Percentiles rank a stretch among this genome's conserved stretches.
phyloP scores from a whole-genome alignment of 2,329 filamentous ascomycete genomes.

The Alternaria solani region DNA sequence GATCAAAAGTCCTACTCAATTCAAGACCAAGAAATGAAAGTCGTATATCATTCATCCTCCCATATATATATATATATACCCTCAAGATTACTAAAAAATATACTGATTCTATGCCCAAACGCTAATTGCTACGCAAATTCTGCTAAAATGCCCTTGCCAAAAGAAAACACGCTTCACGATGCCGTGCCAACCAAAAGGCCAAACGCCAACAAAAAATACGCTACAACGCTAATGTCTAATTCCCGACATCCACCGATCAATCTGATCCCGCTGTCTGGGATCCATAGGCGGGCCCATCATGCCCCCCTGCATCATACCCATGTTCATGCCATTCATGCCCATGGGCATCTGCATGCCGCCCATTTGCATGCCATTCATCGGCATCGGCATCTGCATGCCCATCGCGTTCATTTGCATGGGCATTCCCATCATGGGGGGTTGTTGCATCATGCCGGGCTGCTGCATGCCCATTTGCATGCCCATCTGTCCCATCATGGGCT shows the following conservation, averaged over 20 bases:
- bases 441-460: constrained; percentile 6
- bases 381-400: constrained; percentile 13
- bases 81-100: background rate
- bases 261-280: constrained; percentile 62
- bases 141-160: background rate
- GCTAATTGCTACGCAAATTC: background rate
- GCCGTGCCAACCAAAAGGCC: background rate
- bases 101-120: background rate
- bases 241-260: constrained; percentile 67
- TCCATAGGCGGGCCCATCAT: constrained; percentile 51
- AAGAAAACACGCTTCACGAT: background rate
- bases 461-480: constrained; percentile 13
- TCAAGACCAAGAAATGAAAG: background rate
- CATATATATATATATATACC: background rate
- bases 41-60: background rate
- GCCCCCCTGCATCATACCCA: constrained; percentile 32
- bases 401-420: background rate
- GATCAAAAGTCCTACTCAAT: background rate
- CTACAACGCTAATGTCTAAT: constrained; percentile 34
- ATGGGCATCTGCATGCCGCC: constrained; percentile 21
- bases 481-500: constrained; percentile 12
- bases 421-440: constrained; percentile 16
- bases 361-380: constrained; percentile 2
- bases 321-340: constrained; percentile 30
- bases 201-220: background rate